phyloP scores from a whole-genome alignment of 768 basidiomycete genomes.

The Agaricus blazei region DNA sequence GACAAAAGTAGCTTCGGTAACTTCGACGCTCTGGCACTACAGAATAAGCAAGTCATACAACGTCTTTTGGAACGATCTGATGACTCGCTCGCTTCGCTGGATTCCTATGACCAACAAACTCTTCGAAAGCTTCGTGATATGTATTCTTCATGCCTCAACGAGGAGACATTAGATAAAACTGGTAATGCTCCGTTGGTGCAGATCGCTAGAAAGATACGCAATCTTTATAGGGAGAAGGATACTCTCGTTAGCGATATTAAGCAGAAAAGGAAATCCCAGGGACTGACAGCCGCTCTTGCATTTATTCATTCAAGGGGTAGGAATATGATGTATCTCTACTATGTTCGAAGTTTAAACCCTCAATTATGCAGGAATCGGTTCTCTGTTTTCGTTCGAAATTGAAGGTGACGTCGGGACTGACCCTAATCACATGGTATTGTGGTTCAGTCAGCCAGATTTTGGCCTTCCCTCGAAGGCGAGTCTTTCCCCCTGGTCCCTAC shows the following conservation, averaged over 20 bases:
- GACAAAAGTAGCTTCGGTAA: slow-evolving; percentile 72
- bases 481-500: background rate
- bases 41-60: slow-evolving; percentile 76
- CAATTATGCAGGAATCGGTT: slow-evolving; percentile 55
- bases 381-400: slow-evolving; percentile 74
- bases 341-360: slow-evolving; percentile 1
- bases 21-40: slow-evolving; percentile 66
- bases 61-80: slow-evolving; percentile 49
- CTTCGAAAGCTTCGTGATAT: slow-evolving; percentile 64
- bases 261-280: slow-evolving; percentile 33
- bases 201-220: slow-evolving; percentile 57
- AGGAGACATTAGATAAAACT: slow-evolving; percentile 66
- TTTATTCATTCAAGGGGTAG: slow-evolving; percentile 84
- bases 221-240: slow-evolving; percentile 52
- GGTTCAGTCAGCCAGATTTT: slow-evolving; percentile 77
- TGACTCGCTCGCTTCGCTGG: slow-evolving; percentile 27
- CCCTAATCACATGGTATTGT: slow-evolving; percentile 79
- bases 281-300: slow-evolving; percentile 77
- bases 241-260: slow-evolving; percentile 27
- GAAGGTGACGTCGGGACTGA: slow-evolving; percentile 87
- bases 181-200: slow-evolving; percentile 68
- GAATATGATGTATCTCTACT: slow-evolving; percentile 9
- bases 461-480: slow-evolving; percentile 84
- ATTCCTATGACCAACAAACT: slow-evolving; percentile 48
- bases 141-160: slow-evolving; percentile 80